A percentile compares a stretch with the other conserved stretches of the same genome.
Conservation (phyloP, 345 rosid species). For the Brassica incana region DNA sequence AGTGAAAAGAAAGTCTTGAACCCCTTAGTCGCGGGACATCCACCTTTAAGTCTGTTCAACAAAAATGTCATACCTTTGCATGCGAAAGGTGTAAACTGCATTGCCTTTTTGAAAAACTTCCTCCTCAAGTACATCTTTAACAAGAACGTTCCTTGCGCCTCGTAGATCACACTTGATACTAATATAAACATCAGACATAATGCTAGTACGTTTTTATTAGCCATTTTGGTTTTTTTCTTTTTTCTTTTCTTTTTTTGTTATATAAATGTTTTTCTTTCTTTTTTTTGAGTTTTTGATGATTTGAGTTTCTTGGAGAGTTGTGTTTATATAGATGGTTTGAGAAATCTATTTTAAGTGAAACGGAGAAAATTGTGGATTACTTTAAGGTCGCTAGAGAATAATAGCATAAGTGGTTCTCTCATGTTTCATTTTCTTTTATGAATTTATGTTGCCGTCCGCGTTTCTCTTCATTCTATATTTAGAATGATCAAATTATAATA, state of each 20-base stretch:
- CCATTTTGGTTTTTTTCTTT: slow-evolving; percentile 5
- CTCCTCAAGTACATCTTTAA: slow-evolving; percentile 20
- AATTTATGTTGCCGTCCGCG: slow-evolving; percentile 13
- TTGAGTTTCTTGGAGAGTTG: not conserved
- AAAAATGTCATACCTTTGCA: slow-evolving; percentile 15
- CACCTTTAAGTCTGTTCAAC: not conserved
- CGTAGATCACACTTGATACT: slow-evolving; percentile 32
- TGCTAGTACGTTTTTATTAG: slow-evolving; percentile 22
- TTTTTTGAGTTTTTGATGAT: not conserved
- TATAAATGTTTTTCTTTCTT: not conserved
- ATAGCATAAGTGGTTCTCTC: slow-evolving; percentile 16
- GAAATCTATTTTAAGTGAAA: slow-evolving; percentile 14
- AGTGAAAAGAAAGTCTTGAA: slow-evolving; percentile 14
- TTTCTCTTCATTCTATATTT: slow-evolving; percentile 33
- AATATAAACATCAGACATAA: slow-evolving; percentile 27
- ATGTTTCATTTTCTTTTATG: slow-evolving; percentile 3
- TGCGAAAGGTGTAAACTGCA: slow-evolving; percentile 26
- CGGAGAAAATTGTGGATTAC: slow-evolving; percentile 17
- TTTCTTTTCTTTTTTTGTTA: not conserved
- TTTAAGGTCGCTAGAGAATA: slow-evolving; percentile 24
- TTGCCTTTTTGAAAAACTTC: not conserved
- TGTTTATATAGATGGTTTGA: slow-evolving; percentile 20
- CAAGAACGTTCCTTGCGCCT: slow-evolving; percentile 32
- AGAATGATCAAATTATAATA: not conserved
- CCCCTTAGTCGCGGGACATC: slow-evolving; percentile 18